Conservation (phyloP, 2,329 filamentous ascomycete genomes). For the Fusarium sambucinum region DNA sequence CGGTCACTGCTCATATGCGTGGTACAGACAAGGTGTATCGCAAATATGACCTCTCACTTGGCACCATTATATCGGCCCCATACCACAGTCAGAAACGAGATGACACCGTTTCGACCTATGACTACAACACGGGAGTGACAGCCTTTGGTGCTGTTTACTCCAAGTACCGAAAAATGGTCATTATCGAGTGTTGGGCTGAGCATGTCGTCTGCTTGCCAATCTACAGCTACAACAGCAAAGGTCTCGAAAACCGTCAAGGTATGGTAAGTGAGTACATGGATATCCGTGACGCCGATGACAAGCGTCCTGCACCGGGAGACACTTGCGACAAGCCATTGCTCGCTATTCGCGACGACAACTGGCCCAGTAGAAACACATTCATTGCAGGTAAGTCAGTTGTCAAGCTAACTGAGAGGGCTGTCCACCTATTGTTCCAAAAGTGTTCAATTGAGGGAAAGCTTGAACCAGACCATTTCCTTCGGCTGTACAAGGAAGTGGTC, state of each 20-base stretch:
- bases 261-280: constrained; percentile 38
- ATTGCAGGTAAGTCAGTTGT: constrained; percentile 27
- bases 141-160: no score
- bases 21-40: constrained; percentile 2
- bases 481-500: constrained; percentile 12
- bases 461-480: background rate
- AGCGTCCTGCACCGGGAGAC: background rate
- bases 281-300: constrained; percentile 28
- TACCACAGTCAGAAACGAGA: constrained; percentile 27
- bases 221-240: constrained; percentile 37
- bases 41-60: constrained; percentile 7
- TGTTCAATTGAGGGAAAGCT: constrained; percentile 40
- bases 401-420: constrained; percentile 39
- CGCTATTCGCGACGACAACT: constrained; percentile 13
- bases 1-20: constrained; percentile 23
- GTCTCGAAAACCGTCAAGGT: constrained; percentile 19
- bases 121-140: no score
- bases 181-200: background rate
- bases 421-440: constrained; percentile 7
- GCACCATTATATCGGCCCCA: constrained; percentile 39
- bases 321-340: constrained; percentile 1
- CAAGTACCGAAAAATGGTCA: no score
- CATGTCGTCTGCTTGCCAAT: constrained; percentile 38
- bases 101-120: no score
- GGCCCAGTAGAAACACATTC: constrained; percentile 18